Evolutionary conservation across 257 asterid genomes (phyloP).

Genomic region (Fraxinus quadrangulata): DNA sequence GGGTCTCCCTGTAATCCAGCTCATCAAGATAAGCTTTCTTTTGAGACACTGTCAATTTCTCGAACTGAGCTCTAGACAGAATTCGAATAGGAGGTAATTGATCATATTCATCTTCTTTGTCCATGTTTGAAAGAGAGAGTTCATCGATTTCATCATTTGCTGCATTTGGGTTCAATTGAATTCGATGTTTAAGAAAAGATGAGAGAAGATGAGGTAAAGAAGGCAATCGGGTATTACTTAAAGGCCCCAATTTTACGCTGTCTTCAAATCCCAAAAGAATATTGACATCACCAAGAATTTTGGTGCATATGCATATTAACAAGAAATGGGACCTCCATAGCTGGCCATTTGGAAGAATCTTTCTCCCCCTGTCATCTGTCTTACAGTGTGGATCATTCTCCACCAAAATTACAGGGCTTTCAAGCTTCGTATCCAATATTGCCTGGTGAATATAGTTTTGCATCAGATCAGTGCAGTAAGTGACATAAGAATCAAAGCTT

Average conservation of each 20-base stretch:
- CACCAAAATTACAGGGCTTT: constrained; percentile 84
- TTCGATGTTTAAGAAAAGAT: constrained; percentile 75
- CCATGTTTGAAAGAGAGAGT: constrained; percentile 46
- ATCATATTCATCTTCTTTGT: constrained; percentile 81
- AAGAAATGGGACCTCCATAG: constrained; percentile 76
- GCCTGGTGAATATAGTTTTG: constrained; percentile 84
- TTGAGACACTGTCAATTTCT: constrained; percentile 63
- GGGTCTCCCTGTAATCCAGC: constrained; percentile 90
- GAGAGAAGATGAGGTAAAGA: constrained; percentile 94
- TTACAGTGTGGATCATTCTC: constrained; percentile 82
- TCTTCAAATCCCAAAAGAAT: constrained; percentile 62
- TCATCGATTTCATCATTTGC: constrained; percentile 44
- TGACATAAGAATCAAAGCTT: constrained; percentile 69
- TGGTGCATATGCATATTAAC: constrained; percentile 77
- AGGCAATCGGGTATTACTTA: constrained; percentile 58
- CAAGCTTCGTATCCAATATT: constrained; percentile 71
- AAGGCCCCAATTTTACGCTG: constrained; percentile 65
- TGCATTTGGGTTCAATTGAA: constrained; percentile 46
- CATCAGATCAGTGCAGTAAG: constrained; percentile 65
- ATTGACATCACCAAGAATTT: constrained; percentile 84
- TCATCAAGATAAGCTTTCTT: constrained; percentile 87
- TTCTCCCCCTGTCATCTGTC: constrained; percentile 59
- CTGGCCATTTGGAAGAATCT: constrained; percentile 89
- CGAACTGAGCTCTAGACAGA: constrained; percentile 72
- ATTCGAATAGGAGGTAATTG: constrained; percentile 87